Base-by-base conservation (phyloP, 140 eudicot genomes). In the Oenanthe javanica region DNA sequence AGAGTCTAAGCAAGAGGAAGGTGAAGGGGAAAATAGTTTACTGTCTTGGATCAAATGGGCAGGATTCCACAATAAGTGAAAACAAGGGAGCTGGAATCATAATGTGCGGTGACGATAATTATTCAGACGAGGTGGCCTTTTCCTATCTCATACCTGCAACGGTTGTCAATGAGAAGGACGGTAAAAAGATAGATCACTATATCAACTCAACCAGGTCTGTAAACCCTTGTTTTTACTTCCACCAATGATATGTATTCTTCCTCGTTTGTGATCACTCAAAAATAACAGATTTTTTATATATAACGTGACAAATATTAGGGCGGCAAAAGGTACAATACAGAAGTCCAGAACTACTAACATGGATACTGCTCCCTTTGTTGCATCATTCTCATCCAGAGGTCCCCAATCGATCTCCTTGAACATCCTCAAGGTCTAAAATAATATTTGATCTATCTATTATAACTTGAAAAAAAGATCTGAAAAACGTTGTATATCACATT, bases 321-420 rank as follows among this genome's bases (percentile, higher is more conserved):
- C 31, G 25, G 52, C 97, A 0, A 83, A 31, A 9, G 97, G 96
- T 7, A 49, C 85, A 18, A 89, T 91, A 79, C 81, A 81, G 51
- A 89, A 90, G 79, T 42, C 98, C 31, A 85, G 31, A 80, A 72
- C 84, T 64, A 84, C 82, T 25, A 83, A 79, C 21, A 48, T 71
- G 61, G 82, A 72, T 9, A 89, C 83, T 55, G 94, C 92, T 8
- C 94, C 96, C 3, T 84, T 83, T 75, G 38, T 93, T 5, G 90
- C 94, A 57, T 87, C 90, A 4, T 93, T 93, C 86, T 91, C 97
- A 57, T 85, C 97, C 9, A 85, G 96, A 87, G 97, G 97, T 63
- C 97, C 97, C 9, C 96, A 91, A 36, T 19, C 51, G 9, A 36
- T 89, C 66, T 48, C 86, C 23, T 86, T 80, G 19, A 76, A 87